phyloP scores from a whole-genome alignment of 768 basidiomycete genomes.

The Xerocomus brunneocitrinus region DNA sequence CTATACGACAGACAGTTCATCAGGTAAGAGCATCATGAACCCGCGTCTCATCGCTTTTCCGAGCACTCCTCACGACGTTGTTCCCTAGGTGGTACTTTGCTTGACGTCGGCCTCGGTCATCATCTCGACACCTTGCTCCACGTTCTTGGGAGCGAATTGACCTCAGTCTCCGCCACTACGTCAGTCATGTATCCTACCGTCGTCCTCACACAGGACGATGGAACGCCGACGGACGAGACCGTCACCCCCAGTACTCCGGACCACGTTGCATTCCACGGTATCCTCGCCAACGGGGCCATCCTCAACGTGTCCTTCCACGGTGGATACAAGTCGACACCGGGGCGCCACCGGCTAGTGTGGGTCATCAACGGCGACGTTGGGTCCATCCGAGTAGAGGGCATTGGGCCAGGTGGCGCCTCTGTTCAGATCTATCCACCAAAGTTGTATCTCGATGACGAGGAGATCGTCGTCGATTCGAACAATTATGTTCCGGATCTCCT shows the following conservation, averaged over 20 bases:
- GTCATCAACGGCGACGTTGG: conserved; percentile 9
- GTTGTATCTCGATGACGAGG: conserved; percentile 6
- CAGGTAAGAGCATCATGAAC: background rate
- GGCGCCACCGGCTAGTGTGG: conserved; percentile 9
- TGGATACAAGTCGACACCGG: conserved; percentile 7
- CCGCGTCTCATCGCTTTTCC: background rate
- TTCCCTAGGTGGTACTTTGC: background rate
- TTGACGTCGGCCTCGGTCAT: conserved; percentile 3
- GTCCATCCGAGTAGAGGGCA: conserved; percentile 7
- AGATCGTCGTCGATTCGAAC: conserved; percentile 1
- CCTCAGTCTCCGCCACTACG: conserved; percentile 4
- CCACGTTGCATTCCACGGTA: conserved; percentile 4
- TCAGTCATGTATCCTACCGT: conserved; percentile 3
- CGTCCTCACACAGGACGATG: conserved; percentile 2
- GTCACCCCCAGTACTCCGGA: conserved; percentile 1
- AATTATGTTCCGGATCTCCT: background rate
- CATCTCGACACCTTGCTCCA: conserved; percentile 5
- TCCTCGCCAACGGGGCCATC: conserved; percentile 5
- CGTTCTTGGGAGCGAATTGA: conserved; percentile 3
- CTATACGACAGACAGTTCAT: background rate
- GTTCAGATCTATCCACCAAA: conserved; percentile 3
- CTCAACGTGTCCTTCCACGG: conserved; percentile 1
- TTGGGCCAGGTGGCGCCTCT: background rate
- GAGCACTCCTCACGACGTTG: background rate
- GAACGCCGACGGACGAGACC: conserved; percentile 4